Evolutionary conservation across 164 flowering plant genomes (phyloP).

Genomic region (Warburgia ugandensis): DNA sequence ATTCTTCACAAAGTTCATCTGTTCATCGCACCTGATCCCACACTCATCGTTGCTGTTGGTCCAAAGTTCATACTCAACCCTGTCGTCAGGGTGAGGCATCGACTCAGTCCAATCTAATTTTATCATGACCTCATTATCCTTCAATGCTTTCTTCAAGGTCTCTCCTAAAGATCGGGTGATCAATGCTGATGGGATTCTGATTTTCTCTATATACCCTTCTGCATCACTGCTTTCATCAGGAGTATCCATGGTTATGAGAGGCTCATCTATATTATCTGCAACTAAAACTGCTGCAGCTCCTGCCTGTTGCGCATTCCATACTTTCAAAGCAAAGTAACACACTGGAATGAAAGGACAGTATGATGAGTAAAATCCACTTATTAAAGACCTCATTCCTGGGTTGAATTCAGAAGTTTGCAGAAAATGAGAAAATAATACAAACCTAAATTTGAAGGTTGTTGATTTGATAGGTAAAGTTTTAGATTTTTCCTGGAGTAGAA

Average conservation of each 20-base stretch:
- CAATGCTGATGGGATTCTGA: constrained; percentile 76
- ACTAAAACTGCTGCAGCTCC: constrained; percentile 96
- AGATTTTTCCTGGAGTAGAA: no score
- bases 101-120: constrained; percentile 87
- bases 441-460: not conserved
- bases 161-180: constrained; percentile 55
- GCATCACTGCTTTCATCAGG: constrained; percentile 57
- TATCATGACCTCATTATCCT: constrained; percentile 42
- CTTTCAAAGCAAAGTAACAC: constrained; percentile 89
- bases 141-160: constrained; percentile 44
- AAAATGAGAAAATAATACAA: not conserved
- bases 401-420: not conserved
- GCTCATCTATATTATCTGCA: constrained; percentile 68
- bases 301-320: constrained; percentile 79
- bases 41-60: constrained; percentile 95
- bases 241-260: constrained; percentile 86
- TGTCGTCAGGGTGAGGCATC: constrained; percentile 77
- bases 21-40: constrained; percentile 71
- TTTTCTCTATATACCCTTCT: constrained; percentile 55
- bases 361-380: not conserved
- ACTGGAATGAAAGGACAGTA: constrained; percentile 23
- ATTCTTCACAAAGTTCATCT: constrained; percentile 63
- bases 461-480: not conserved
- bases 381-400: not conserved
- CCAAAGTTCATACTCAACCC: constrained; percentile 94